Evolutionary conservation across 2,329 filamentous ascomycete genomes (phyloP).

Genomic region (Fusarium citri): DNA sequence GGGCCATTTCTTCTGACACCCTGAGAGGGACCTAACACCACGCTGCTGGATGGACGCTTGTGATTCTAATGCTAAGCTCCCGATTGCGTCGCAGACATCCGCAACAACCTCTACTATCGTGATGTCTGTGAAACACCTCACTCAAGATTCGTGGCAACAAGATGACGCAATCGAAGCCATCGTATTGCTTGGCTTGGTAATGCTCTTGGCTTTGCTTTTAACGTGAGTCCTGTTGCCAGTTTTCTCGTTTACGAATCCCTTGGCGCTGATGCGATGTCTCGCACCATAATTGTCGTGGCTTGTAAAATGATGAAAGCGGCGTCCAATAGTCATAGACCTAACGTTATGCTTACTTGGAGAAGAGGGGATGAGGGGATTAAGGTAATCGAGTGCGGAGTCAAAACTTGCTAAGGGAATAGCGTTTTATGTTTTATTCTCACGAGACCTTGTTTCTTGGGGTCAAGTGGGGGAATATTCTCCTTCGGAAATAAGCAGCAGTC

Average conservation of each 20-base stretch:
- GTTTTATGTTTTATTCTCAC: background rate
- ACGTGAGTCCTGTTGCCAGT: background rate
- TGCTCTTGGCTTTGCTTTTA: background rate
- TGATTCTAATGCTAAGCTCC: background rate
- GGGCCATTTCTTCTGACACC: no score
- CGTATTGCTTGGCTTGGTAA: background rate
- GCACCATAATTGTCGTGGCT: background rate
- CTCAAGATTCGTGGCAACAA: background rate
- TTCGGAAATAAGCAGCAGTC: background rate
- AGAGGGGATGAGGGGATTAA: background rate
- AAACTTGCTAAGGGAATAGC: background rate
- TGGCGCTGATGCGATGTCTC: background rate
- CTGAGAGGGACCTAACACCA: background rate
- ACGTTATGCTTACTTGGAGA: background rate
- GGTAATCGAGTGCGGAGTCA: background rate
- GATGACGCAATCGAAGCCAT: background rate
- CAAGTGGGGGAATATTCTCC: background rate
- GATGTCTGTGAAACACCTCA: background rate
- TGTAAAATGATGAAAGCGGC: constrained; percentile 17
- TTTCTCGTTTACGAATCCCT: background rate
- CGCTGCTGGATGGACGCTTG: background rate
- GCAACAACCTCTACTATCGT: background rate
- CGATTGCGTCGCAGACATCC: background rate
- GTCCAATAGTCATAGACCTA: background rate
- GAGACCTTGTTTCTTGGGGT: background rate